Evolutionary conservation across 305 asterid genomes (phyloP), one percentile per base, ranked within the genome.

Genomic region (Fraxinus velutina): DNA sequence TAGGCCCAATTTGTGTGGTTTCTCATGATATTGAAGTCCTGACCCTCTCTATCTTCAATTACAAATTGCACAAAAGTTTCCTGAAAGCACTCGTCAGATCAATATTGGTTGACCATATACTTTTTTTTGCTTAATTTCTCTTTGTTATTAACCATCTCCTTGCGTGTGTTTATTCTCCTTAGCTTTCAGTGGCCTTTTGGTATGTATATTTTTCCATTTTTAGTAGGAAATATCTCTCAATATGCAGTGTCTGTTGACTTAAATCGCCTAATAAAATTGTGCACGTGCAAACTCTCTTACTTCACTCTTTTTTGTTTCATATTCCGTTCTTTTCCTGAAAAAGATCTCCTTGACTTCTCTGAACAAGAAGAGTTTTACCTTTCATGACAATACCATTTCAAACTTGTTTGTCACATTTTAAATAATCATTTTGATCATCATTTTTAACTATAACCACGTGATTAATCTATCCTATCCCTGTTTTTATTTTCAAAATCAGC

Each of bases 1-100:
- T 66, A 9, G 2, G 80, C 73, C 74, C 57, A 68, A 77, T 27
- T 83, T 37, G 33, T 86, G 70, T 68, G 64, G 55, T n/a, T 83
- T 78, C 64, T 78, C 37, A 34, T n/a, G 70, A 27, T 37, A 73
- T 75, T 80, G 81, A 66, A 77, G 60, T 62, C 78, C 70, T 55
- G 27, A 37, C 77, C 70, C 72, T 78, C 68, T 73, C 47, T 73
- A 39, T 75, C 57, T 73, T 29, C 79, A 30, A 74, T 13, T 70
- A 34, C 17, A 47, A 21, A 30, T 74, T 55, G 71, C 64, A 55
- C 1, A 37, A 77, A 47, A 42, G 12, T 68, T 81, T 71, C 17
- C 64, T 73, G 76, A 42, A 80, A 30, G 50, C 37, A 78, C 70
- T 80, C 22, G 8, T 34, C 42, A 44, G 17, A 39, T 12, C 33